Evolutionary conservation across 352 stramenopile species (phyloP), one percentile per base, ranked within the genome.

Genomic region (Thraustotheca clavata): DNA sequence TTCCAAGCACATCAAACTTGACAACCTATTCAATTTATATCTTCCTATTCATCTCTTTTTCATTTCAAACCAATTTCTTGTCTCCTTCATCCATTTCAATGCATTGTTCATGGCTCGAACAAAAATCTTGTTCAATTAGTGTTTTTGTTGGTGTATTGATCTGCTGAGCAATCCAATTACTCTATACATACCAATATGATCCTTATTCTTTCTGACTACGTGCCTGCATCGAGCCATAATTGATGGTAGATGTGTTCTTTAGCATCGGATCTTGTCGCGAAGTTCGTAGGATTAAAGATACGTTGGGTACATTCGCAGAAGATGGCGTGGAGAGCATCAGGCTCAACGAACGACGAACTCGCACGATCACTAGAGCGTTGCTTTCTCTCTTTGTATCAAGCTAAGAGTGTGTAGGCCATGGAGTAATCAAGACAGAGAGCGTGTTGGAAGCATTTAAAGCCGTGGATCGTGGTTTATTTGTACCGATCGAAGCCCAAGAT

Each of bases 401-500:
- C 35, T 6, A 49, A 14, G 3, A 4, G 11, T 16, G 0, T n/a
- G 1, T 54, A 65, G 57, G 38, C n/a, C 38, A 65, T 33, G 57
- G 34, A n/a, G 41, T 65, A 16, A 54, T 65, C 40, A 65, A 65
- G 20, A 46, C 57, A 29, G 32, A 55, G 4, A 11, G 29, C 3
- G 57, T 71, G 16, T 36, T 71, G 2, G 32, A 67, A 12, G 67
- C 67, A 11, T 71, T 71, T 35, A 33, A 39, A 31, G 8, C 18
- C 2, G 68, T 68, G 14, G 67, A 71, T 50, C 50, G 67, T 22
- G 67, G 38, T n/a, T 40, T 59, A 14, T 71, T 71, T 54, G 67
- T 71, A 18, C 48, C 49, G 7, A 46, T 22, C 32, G 41, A 24
- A 12, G 41, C 47, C 33, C 16, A 57, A 14, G 26, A 43, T 0